Base-by-base conservation (phyloP, 495 filamentous ascomycete species). In the Neurospora terricola region DNA sequence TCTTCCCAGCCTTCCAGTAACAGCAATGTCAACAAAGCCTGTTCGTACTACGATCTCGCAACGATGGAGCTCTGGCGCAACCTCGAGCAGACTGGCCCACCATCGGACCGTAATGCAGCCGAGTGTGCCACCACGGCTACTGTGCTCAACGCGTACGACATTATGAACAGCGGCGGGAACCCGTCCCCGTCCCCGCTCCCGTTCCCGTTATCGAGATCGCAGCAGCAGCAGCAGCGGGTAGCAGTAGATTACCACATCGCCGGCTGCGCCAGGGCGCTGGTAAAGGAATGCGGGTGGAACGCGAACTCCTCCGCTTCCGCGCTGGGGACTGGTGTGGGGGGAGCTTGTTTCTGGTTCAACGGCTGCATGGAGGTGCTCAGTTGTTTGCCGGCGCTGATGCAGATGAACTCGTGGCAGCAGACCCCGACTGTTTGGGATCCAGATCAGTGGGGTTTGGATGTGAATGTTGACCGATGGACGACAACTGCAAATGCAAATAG, bases 331-430 rank as follows among this genome's bases (percentile, higher is more conserved):
- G 93, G 94, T 5, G 87, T 98, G 59, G 94, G 93, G 10, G 90
- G 91, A 1, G 93, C 95, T 12, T 98, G 94, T 80, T 98, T 98
- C 82, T 98, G 95, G 94, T 82, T 97, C 21, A 98, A 96, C 77
- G 89, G 96, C 16, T 90, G 91, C 18, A 92, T 97, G 89, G 96
- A 99, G 78, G 83, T 98, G 14, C 86, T 98, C 30, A 92, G 88
- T 75, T 97, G 94, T 81, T 82, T 98, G 27, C 54, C 27, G n/a
- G 14, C 23, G 54, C 14, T 62, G 54, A 12, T 8, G 6, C 16
- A 18, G 54, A 62, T 62, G 27, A 89, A 92, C 27, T 18, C 54
- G 54, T 62, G 54, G 54, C 54, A 62, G 27, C 12, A 62, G 27
- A 62, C 27, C 23, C 54, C 27, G 5, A 9, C 54, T 3, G 90